These are phyloP conservation scores for Microdochium bolleyi DNA, from an alignment of 2,329 filamentous ascomycete genomes.

Conservation along the genomic window DNA sequence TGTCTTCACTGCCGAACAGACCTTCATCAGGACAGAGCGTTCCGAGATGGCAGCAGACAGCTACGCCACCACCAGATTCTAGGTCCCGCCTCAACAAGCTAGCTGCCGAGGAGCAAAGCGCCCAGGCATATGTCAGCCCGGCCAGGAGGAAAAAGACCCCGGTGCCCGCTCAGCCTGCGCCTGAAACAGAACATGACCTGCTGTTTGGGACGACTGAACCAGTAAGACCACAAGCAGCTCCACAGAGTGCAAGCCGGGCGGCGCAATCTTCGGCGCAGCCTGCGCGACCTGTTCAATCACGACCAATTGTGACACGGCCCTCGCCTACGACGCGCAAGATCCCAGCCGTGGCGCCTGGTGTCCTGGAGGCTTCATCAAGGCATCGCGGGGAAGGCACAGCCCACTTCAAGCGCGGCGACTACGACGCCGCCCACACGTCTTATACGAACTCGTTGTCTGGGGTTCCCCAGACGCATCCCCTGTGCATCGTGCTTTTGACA, in stretches of 20 bases:
- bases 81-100: slow-evolving; percentile 62
- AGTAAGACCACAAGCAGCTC: slow-evolving; percentile 8
- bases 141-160: slow-evolving; percentile 67
- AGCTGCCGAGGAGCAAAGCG: slow-evolving; percentile 69
- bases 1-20: slow-evolving; percentile 36
- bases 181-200: slow-evolving; percentile 50
- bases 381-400: slow-evolving; percentile 75
- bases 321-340: slow-evolving; percentile 41
- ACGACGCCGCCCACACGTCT: slow-evolving; percentile 72
- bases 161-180: slow-evolving; percentile 34
- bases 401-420: slow-evolving; percentile 93
- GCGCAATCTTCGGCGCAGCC: not conserved
- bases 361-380: slow-evolving; percentile 67
- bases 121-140: slow-evolving; percentile 81
- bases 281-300: slow-evolving; percentile 18
- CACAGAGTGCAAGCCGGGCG: slow-evolving; percentile 14
- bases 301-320: slow-evolving; percentile 35
- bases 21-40: slow-evolving; percentile 29
- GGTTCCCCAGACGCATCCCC: slow-evolving; percentile 71
- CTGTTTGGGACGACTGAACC: slow-evolving; percentile 43
- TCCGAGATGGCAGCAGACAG: slow-evolving; percentile 52
- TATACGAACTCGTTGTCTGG: slow-evolving; percentile 71
- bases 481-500: slow-evolving; percentile 81
- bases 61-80: slow-evolving; percentile 34
- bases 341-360: slow-evolving; percentile 60